Conservation (phyloP, 768 basidiomycete genomes). For the Sutorius australiensis region DNA sequence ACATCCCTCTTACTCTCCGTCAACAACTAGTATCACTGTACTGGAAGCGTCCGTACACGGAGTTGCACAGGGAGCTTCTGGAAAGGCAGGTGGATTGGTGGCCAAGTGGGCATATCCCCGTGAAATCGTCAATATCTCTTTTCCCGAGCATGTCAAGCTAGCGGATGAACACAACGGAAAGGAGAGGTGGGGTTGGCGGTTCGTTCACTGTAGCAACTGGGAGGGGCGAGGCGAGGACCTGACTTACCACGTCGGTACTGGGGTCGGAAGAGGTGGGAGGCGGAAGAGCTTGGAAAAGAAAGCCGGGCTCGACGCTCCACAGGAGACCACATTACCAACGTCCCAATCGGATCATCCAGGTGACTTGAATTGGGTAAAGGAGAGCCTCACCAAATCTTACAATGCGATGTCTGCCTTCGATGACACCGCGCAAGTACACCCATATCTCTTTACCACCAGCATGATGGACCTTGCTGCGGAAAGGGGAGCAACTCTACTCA, state of each 20-base stretch:
- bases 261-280: conserved; percentile 30
- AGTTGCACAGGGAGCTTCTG: conserved; percentile 75
- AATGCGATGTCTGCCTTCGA: conserved; percentile 47
- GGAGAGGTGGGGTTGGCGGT: conserved; percentile 81
- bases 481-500: conserved; percentile 46
- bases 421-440: conserved; percentile 75
- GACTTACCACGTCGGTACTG: conserved; percentile 14
- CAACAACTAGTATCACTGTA: conserved; percentile 49
- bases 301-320: conserved; percentile 36
- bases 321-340: conserved; percentile 11
- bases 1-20: conserved; percentile 45
- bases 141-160: conserved; percentile 64
- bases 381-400: conserved; percentile 58
- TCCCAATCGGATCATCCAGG: conserved; percentile 41
- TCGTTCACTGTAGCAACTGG: conserved; percentile 71
- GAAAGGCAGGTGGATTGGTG: conserved; percentile 82
- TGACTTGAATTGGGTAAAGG: conserved; percentile 52
- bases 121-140: conserved; percentile 64
- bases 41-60: conserved; percentile 67
- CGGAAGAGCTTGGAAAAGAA: conserved; percentile 55
- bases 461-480: conserved; percentile 65
- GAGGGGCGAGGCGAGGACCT: conserved; percentile 52
- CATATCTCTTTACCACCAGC: conserved; percentile 66
- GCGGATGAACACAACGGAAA: conserved; percentile 66
- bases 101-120: conserved; percentile 82